Conservation (phyloP, 176 grass and related monocot species). For the Poa pratensis region DNA sequence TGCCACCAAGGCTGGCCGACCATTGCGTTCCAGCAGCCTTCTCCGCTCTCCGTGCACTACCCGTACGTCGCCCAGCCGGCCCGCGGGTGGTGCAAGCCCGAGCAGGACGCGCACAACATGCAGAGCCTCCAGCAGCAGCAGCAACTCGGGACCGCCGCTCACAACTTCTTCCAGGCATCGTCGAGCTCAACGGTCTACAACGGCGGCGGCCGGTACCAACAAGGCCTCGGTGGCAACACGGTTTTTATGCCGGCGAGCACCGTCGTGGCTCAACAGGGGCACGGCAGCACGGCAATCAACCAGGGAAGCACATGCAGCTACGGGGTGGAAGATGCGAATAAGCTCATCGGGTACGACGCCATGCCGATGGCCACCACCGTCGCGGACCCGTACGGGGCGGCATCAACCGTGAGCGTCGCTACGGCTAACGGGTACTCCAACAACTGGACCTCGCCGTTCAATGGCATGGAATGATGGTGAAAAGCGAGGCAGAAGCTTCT, state of each 20-base stretch:
- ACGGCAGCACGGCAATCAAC: slow-evolving; percentile 51
- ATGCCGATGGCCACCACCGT: slow-evolving; percentile 33
- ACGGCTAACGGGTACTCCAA: slow-evolving; percentile 52
- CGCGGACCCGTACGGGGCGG: slow-evolving; percentile 38
- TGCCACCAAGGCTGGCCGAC: slow-evolving; percentile 61
- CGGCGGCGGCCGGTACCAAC: slow-evolving; percentile 39
- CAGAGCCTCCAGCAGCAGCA: slow-evolving; percentile 60
- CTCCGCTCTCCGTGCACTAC: slow-evolving; percentile 61
- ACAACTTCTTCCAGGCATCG: slow-evolving; percentile 66
- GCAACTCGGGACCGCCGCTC: slow-evolving; percentile 51
- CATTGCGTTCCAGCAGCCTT: slow-evolving; percentile 64
- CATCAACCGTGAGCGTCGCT: slow-evolving; percentile 53
- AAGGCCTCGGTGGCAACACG: slow-evolving; percentile 34
- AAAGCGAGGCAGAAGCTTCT: neutral
- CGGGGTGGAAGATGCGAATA: slow-evolving; percentile 39
- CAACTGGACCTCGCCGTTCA: slow-evolving; percentile 61
- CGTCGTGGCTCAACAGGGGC: slow-evolving; percentile 44
- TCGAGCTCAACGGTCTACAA: slow-evolving; percentile 56
- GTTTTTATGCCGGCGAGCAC: slow-evolving; percentile 50
- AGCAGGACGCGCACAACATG: slow-evolving; percentile 55
- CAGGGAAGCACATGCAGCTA: slow-evolving; percentile 53
- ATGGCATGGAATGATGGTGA: slow-evolving; percentile 51
- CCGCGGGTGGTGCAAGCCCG: slow-evolving; percentile 63
- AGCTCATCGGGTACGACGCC: slow-evolving; percentile 50
- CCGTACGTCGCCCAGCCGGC: slow-evolving; percentile 48